Conservation (phyloP, 2,329 filamentous ascomycete species). For the Colletotrichum sp. region DNA sequence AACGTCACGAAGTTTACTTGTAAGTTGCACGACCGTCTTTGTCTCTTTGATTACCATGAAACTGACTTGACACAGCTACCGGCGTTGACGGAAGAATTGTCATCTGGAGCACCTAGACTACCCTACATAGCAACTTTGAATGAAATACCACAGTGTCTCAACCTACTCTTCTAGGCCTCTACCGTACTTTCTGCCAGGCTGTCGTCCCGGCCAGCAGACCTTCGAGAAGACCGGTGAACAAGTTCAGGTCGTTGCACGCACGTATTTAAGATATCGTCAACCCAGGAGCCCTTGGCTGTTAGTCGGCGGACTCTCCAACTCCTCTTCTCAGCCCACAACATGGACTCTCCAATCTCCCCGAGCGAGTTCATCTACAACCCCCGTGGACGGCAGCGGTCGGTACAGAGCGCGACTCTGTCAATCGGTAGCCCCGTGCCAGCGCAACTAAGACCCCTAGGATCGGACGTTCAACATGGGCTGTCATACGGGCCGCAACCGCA, state of each 20-base stretch:
- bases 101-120: constrained; percentile 71
- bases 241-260: not conserved
- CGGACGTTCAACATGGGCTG: not conserved
- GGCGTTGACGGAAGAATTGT: constrained; percentile 85
- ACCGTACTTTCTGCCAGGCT: not conserved
- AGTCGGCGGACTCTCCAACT: not conserved
- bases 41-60: not conserved
- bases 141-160: constrained; percentile 10
- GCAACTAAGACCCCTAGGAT: too few relatives aligned
- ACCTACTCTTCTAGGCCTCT: not conserved
- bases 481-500: not conserved
- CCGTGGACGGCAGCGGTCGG: not conserved
- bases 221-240: not conserved
- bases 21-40: constrained; percentile 53
- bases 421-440: too few relatives aligned
- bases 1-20: constrained; percentile 83
- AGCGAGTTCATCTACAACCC: constrained; percentile 13
- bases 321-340: not conserved
- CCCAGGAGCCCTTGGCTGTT: not conserved
- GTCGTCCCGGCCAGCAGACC: not conserved
- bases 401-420: not conserved
- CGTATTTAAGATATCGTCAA: not conserved
- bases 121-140: constrained; percentile 10
- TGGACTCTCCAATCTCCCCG: not conserved
- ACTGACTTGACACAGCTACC: constrained; percentile 61